Conservation (phyloP, 2,329 filamentous ascomycete genomes). For the Emmonsia crescens region DNA sequence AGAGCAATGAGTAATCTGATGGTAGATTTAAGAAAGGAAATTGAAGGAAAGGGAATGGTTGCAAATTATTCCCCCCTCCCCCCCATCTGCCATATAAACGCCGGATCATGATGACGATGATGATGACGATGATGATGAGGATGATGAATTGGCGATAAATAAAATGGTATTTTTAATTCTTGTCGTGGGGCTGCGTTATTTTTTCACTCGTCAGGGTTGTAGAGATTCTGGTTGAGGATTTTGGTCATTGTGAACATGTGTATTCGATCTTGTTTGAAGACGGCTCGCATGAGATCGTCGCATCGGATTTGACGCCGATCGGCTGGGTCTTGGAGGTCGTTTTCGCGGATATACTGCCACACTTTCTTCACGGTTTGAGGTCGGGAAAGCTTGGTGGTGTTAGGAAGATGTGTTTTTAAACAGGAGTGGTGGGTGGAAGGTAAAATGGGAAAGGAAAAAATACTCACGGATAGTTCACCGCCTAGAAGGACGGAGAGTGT, state of each 20-base stretch:
- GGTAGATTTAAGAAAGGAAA: not conserved
- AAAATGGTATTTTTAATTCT: not conserved
- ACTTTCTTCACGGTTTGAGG: constrained; percentile 94
- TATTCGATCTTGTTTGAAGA: constrained; percentile 83
- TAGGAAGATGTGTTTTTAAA: not conserved
- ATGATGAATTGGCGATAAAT: not conserved
- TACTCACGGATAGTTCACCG: constrained; percentile 34
- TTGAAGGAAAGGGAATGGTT: too few species aligned
- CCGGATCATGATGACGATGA: not conserved
- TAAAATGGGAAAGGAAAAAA: not conserved
- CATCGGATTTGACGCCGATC: constrained; percentile 91
- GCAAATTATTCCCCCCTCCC: not conserved
- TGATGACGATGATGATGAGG: not conserved
- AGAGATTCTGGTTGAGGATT: constrained; percentile 79
- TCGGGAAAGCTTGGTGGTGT: constrained; percentile 58
- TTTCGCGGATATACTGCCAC: constrained; percentile 86
- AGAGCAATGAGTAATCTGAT: not conserved
- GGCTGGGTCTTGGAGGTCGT: constrained; percentile 76
- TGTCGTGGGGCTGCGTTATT: not conserved
- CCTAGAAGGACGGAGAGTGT: constrained; percentile 35
- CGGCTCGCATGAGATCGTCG: constrained; percentile 79
- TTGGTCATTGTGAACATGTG: constrained; percentile 99
- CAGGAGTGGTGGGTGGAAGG: not conserved
- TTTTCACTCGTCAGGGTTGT: constrained; percentile 45
- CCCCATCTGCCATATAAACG: not conserved